phyloP scores from a whole-genome alignment of 352 stramenopile species.

The Globisporangium canariense region DNA sequence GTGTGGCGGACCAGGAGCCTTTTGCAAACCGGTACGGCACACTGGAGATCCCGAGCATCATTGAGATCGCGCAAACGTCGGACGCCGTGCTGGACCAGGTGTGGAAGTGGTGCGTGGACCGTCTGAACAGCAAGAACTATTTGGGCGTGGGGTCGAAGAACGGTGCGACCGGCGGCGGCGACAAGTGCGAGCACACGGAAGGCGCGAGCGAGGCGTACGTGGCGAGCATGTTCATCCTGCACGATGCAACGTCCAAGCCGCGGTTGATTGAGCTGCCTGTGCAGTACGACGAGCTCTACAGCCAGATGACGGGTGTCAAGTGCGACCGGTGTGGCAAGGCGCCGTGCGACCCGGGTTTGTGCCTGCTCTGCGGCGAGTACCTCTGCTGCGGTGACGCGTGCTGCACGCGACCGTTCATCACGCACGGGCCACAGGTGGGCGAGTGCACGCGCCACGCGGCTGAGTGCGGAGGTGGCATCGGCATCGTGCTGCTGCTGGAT shows the following conservation, averaged over 20 bases:
- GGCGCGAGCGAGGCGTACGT: slow-evolving; percentile 82
- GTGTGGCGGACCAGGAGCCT: slow-evolving; percentile 37
- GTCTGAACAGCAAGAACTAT: slow-evolving; percentile 73
- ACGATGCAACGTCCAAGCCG: slow-evolving; percentile 50
- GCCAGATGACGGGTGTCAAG: slow-evolving; percentile 57
- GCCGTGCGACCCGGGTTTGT: slow-evolving; percentile 72
- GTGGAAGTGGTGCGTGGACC: slow-evolving; percentile 85
- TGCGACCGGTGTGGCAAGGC: slow-evolving; percentile 67
- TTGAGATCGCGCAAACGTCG: slow-evolving; percentile 50
- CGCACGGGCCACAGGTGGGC: slow-evolving; percentile 67
- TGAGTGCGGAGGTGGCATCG: slow-evolving; percentile 82
- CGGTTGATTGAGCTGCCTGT: slow-evolving; percentile 75
- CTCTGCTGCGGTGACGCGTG: slow-evolving; percentile 85
- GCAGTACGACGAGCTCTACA: slow-evolving; percentile 87
- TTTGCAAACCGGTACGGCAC: slow-evolving; percentile 11
- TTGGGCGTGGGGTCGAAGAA: slow-evolving; percentile 58
- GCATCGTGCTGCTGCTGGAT: slow-evolving; percentile 80
- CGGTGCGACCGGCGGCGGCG: slow-evolving; percentile 19
- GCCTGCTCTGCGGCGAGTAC: slow-evolving; percentile 81
- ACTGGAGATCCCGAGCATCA: slow-evolving; percentile 44
- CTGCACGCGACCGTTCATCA: slow-evolving; percentile 76
- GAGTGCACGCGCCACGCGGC: slow-evolving; percentile 84
- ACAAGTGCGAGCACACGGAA: slow-evolving; percentile 86
- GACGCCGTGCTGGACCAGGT: slow-evolving; percentile 68
- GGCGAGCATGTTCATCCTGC: slow-evolving; percentile 87